These are phyloP conservation scores for Lodderomyces orthopsilosis DNA, from an alignment of 1,139 yeast species.

Conservation along the genomic window DNA sequence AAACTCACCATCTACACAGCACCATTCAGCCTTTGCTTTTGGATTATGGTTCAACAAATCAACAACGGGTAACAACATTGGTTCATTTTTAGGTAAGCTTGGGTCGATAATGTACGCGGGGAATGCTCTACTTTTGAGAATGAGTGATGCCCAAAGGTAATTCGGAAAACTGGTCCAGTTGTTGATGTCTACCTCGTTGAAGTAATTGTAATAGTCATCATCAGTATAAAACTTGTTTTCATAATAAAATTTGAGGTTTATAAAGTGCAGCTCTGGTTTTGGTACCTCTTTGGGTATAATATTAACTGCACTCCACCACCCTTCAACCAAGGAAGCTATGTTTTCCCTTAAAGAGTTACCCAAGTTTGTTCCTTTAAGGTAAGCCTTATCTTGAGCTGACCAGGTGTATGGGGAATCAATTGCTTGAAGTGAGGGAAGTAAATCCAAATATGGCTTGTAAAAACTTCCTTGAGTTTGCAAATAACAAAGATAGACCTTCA, in stretches of 20 bases:
- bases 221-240: conserved; percentile 45
- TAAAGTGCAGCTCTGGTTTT: conserved; percentile 36
- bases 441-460: conserved; percentile 50
- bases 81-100: conserved; percentile 36
- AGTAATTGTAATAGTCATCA: conserved; percentile 32
- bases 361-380: conserved; percentile 58
- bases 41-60: conserved; percentile 77
- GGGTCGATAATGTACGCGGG: conserved; percentile 50
- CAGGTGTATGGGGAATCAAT: conserved; percentile 65
- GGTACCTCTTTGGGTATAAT: conserved; percentile 31
- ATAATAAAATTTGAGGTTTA: conserved; percentile 47
- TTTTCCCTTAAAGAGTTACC: conserved; percentile 43
- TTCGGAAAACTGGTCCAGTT: conserved; percentile 65
- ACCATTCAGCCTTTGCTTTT: conserved; percentile 66
- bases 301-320: conserved; percentile 49
- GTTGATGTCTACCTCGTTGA: conserved; percentile 19
- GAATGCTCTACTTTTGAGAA: conserved; percentile 74
- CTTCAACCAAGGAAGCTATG: conserved; percentile 37
- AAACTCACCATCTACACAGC: conserved; percentile 22
- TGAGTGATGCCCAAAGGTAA: conserved; percentile 72
- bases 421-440: conserved; percentile 52
- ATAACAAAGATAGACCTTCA: conserved; percentile 48
- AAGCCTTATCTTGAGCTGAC: conserved; percentile 47
- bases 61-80: conserved; percentile 72
- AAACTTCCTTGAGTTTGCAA: conserved; percentile 26